Evolutionary conservation across 495 filamentous ascomycete genomes (phyloP).

Genomic region (Penicillium turbatum): DNA sequence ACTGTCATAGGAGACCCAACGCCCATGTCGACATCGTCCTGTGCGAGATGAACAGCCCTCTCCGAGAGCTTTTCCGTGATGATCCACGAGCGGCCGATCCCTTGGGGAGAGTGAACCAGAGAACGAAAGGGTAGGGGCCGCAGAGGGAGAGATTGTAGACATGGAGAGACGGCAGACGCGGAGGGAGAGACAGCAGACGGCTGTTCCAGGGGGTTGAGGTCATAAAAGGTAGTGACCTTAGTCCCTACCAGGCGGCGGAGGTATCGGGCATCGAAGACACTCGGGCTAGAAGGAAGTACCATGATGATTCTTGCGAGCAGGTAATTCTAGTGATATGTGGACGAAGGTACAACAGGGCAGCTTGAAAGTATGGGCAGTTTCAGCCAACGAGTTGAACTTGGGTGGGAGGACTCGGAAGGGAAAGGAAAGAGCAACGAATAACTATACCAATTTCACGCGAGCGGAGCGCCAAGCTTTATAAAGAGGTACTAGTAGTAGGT

Average conservation of each 20-base stretch:
- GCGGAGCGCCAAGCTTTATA: background rate
- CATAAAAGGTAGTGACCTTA: constrained; percentile 12
- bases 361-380: too few species aligned
- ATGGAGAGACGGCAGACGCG: background rate
- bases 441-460: background rate
- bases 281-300: constrained; percentile 7
- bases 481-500: too few species aligned
- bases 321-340: background rate
- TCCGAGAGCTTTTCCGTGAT: too few species aligned
- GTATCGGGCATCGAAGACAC: constrained; percentile 8
- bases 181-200: constrained; percentile 3
- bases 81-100: background rate
- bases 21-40: too few species aligned
- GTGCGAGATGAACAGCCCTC: too few species aligned
- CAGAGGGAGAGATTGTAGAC: background rate
- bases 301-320: constrained; percentile 12
- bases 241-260: constrained; percentile 14
- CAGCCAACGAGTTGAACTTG: too few species aligned
- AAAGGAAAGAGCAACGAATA: too few species aligned
- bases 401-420: too few species aligned
- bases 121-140: background rate
- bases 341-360: too few species aligned
- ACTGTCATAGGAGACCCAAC: too few species aligned
- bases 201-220: constrained; percentile 4
- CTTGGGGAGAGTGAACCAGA: too few species aligned